phyloP scores from a whole-genome alignment of 2,329 filamentous ascomycete species.

The Xylariales sp. region DNA sequence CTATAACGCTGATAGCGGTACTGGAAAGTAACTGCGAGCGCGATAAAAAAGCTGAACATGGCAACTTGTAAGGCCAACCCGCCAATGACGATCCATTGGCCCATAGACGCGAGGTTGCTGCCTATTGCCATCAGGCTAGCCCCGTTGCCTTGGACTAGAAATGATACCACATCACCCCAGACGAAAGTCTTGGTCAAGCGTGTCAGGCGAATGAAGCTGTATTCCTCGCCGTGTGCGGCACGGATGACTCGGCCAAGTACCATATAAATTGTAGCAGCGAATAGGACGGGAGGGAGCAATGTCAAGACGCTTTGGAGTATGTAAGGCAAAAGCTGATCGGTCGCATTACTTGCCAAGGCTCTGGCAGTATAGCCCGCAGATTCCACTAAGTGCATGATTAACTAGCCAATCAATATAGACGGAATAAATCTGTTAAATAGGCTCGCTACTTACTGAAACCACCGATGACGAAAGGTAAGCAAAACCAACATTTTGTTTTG shows the following conservation, averaged over 20 bases:
- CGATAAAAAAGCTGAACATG: slow-evolving; percentile 35
- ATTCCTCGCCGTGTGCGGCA: slow-evolving; percentile 28
- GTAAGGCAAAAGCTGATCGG: slow-evolving; percentile 28
- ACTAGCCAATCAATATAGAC: no score
- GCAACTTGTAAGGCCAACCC: slow-evolving; percentile 55
- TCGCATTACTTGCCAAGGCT: slow-evolving; percentile 12
- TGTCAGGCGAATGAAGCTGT: slow-evolving; percentile 5
- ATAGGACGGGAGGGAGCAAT: slow-evolving; percentile 41
- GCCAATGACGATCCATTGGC: slow-evolving; percentile 47
- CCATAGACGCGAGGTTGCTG: slow-evolving; percentile 24
- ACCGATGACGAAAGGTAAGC: slow-evolving; percentile 42
- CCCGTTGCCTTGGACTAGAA: slow-evolving; percentile 44
- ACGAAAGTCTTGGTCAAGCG: slow-evolving; percentile 54
- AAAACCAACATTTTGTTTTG: slow-evolving; percentile 44
- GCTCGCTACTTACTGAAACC: slow-evolving; percentile 35
- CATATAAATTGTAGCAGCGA: slow-evolving; percentile 49
- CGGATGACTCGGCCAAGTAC: slow-evolving; percentile 38
- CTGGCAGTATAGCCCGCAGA: not conserved
- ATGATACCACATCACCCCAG: slow-evolving; percentile 46
- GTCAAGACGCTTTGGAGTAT: slow-evolving; percentile 38
- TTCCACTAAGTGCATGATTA: not conserved
- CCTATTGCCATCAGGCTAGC: slow-evolving; percentile 27
- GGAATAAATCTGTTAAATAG: slow-evolving; percentile 10
- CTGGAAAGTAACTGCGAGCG: not conserved
- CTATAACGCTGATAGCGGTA: not conserved